These are phyloP conservation scores for Plasmodium yoelii DNA, from an alignment of 169 alveolate genomes.

Conservation along the genomic window DNA sequence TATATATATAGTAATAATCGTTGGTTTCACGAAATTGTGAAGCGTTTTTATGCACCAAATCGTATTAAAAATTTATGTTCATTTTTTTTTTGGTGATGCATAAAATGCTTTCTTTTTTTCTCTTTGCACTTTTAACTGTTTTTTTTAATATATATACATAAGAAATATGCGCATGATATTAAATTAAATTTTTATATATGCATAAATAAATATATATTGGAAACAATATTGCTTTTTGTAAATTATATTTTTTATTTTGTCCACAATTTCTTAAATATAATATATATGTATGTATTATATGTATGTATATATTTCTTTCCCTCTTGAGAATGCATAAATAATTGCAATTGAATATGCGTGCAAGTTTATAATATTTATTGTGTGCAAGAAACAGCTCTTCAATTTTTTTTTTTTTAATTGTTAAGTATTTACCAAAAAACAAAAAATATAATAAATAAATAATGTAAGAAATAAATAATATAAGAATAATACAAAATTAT, in stretches of 20 bases:
- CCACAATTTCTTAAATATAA: slow-evolving; percentile 20
- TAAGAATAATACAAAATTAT: slow-evolving; percentile 6
- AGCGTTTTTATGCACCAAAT: slow-evolving; percentile 59
- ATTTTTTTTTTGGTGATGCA: slow-evolving; percentile 11
- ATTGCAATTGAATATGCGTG: slow-evolving; percentile 25
- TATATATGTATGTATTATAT: too few species aligned
- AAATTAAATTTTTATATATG: not conserved
- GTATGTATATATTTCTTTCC: not conserved
- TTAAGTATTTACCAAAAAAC: slow-evolving; percentile 36
- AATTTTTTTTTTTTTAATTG: slow-evolving; percentile 24
- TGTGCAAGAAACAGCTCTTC: slow-evolving; percentile 32
- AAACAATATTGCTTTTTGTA: not conserved
- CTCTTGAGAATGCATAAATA: slow-evolving; percentile 30
- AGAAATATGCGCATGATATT: not conserved
- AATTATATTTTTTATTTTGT: slow-evolving; percentile 23
- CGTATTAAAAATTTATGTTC: slow-evolving; percentile 5
- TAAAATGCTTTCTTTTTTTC: slow-evolving; percentile 23
- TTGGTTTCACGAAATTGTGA: slow-evolving; percentile 11
- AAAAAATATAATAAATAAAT: slow-evolving; percentile 15
- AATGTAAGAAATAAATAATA: slow-evolving; percentile 1
- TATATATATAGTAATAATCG: slow-evolving; percentile 13
- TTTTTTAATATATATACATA: slow-evolving; percentile 8
- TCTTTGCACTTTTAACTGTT: slow-evolving; percentile 26
- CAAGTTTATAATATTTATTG: slow-evolving; percentile 16
- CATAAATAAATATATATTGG: not conserved